A percentile compares a stretch with the other conserved stretches of the same genome.
phyloP scores from a whole-genome alignment of 2,329 filamentous ascomycete genomes.

The Rhinocladiella similis region DNA sequence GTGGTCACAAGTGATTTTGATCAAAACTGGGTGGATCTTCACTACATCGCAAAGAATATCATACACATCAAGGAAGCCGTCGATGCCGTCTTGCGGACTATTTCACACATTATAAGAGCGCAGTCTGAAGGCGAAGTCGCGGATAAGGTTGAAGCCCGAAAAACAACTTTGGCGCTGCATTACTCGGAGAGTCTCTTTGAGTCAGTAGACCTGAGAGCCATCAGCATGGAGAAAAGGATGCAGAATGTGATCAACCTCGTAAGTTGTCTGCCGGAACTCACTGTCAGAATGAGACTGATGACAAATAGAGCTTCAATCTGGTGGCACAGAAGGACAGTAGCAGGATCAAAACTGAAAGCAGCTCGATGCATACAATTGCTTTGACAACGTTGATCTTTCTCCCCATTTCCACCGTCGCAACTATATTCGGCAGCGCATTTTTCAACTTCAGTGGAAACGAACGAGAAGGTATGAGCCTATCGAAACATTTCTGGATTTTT shows the following conservation, averaged over 20 bases:
- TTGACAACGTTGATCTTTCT: constrained; percentile 47
- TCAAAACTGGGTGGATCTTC: constrained; percentile 33
- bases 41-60: constrained; percentile 42
- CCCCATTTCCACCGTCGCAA: constrained; percentile 34
- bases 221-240: constrained; percentile 38
- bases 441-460: constrained; percentile 19
- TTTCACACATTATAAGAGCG: constrained; percentile 30
- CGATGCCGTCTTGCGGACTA: constrained; percentile 33
- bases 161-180: constrained; percentile 20
- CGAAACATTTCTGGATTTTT: constrained; percentile 26
- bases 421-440: constrained; percentile 27
- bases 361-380: constrained; percentile 49
- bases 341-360: constrained; percentile 39
- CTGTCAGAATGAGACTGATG: neutral
- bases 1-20: neutral
- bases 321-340: constrained; percentile 41
- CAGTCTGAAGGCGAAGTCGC: constrained; percentile 12
- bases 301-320: constrained; percentile 37
- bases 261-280: constrained; percentile 2
- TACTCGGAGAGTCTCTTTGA: constrained; percentile 37
- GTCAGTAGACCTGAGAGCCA: constrained; percentile 36
- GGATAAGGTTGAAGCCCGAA: neutral
- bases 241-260: constrained; percentile 40
- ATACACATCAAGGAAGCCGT: constrained; percentile 40
- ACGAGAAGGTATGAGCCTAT: constrained; percentile 10